Percentiles rank a stretch among this genome's conserved stretches.
These are phyloP conservation scores for Ampelocalamus luodianensis DNA, from an alignment of 176 grass and related monocot species.

Conservation along the genomic window DNA sequence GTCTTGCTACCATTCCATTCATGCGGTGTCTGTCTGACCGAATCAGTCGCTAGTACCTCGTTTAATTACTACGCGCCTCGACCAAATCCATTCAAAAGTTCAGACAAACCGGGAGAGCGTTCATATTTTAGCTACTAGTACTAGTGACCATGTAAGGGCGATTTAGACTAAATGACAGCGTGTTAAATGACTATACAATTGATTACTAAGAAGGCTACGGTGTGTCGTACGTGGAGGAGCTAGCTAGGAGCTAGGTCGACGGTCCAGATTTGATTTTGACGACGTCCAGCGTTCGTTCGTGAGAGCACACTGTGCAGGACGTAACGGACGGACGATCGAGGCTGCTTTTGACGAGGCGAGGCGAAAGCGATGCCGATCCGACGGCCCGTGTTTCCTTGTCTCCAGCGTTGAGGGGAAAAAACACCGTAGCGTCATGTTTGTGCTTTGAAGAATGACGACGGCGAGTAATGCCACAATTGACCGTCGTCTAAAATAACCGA, in stretches of 20 bases:
- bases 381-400: neutral
- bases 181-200: neutral
- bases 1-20: neutral
- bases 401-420: neutral
- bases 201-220: neutral
- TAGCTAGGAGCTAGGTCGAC: neutral
- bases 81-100: neutral
- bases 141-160: too few species aligned
- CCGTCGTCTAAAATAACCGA: neutral
- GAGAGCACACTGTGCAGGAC: neutral
- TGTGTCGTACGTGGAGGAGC: too few species aligned
- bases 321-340: neutral
- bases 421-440: neutral
- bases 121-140: neutral
- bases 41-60: neutral
- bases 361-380: neutral
- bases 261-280: conserved; percentile 20
- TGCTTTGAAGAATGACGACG: neutral
- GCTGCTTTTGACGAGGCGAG: neutral
- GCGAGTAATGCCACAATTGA: neutral
- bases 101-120: neutral
- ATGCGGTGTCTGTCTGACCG: neutral
- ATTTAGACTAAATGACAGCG: neutral
- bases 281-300: neutral
- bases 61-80: neutral